Evolutionary conservation across 768 basidiomycete genomes (phyloP).

Genomic region (Agaricus subrufescens): DNA sequence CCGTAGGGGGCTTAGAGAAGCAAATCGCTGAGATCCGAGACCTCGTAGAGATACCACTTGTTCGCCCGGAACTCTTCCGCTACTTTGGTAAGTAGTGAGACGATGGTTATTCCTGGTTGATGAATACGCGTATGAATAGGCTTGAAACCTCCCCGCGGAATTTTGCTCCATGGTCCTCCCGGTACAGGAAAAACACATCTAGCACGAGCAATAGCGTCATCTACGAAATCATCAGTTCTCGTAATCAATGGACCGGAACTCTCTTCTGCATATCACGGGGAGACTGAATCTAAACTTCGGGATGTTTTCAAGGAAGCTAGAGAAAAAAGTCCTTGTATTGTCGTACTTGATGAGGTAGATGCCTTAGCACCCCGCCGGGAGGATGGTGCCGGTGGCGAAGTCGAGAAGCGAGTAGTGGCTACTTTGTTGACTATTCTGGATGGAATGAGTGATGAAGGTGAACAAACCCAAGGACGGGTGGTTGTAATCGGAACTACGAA

Average conservation of each 20-base stretch:
- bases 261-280: slow-evolving; percentile 94
- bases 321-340: slow-evolving; percentile 80
- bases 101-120: neutral
- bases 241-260: slow-evolving; percentile 95
- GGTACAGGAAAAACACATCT: slow-evolving; percentile 98
- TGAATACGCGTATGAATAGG: slow-evolving; percentile 32
- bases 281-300: slow-evolving; percentile 88
- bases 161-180: slow-evolving; percentile 91
- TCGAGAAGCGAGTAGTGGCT: slow-evolving; percentile 94
- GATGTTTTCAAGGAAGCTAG: slow-evolving; percentile 87
- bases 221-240: slow-evolving; percentile 83
- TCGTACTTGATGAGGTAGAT: slow-evolving; percentile 95
- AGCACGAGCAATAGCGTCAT: slow-evolving; percentile 88
- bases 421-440: slow-evolving; percentile 93
- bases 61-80: slow-evolving; percentile 26
- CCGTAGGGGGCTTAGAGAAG: slow-evolving; percentile 83
- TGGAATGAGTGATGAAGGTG: slow-evolving; percentile 63
- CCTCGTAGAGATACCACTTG: slow-evolving; percentile 30
- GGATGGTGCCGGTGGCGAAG: slow-evolving; percentile 88
- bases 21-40: slow-evolving; percentile 77
- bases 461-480: slow-evolving; percentile 52
- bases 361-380: slow-evolving; percentile 89
- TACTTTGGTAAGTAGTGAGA: slow-evolving; percentile 23
- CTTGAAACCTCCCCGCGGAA: slow-evolving; percentile 94
- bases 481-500: slow-evolving; percentile 97